phyloP scores from a whole-genome alignment of 2,329 filamentous ascomycete species.

The Phialophora macrospora region DNA sequence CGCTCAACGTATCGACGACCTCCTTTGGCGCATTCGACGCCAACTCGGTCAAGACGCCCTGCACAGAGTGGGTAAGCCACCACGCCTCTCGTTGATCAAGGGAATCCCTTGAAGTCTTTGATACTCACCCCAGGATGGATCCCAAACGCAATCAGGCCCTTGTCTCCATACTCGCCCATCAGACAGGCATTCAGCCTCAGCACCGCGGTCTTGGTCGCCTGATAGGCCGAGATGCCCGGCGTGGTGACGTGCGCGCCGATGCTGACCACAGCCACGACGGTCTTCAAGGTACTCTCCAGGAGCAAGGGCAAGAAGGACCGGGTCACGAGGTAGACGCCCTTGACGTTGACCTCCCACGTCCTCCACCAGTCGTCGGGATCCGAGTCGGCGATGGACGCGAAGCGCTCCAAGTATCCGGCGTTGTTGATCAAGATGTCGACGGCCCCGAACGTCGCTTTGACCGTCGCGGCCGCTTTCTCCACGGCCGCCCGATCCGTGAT shows the following conservation, averaged over 20 bases:
- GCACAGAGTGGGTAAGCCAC: too few relatives aligned
- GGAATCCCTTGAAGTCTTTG: neutral
- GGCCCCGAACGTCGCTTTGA: slow-evolving; percentile 9
- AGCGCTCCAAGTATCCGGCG: slow-evolving; percentile 1
- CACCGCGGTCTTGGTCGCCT: slow-evolving; percentile 52
- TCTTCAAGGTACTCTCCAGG: slow-evolving; percentile 40
- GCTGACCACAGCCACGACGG: slow-evolving; percentile 48
- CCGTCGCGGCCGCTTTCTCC: slow-evolving; percentile 3
- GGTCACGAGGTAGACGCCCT: slow-evolving; percentile 35
- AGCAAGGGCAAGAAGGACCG: slow-evolving; percentile 42
- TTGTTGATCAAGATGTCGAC: slow-evolving; percentile 20
- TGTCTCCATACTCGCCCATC: slow-evolving; percentile 50
- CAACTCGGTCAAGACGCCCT: slow-evolving; percentile 1
- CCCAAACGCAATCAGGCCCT: slow-evolving; percentile 34
- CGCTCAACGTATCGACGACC: slow-evolving; percentile 17
- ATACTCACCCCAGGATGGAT: slow-evolving; percentile 31
- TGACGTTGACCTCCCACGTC: slow-evolving; percentile 26
- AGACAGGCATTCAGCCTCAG: slow-evolving; percentile 56
- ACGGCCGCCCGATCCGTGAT: slow-evolving; percentile 8
- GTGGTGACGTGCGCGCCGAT: slow-evolving; percentile 46
- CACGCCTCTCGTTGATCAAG: neutral
- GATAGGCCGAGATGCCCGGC: slow-evolving; percentile 52
- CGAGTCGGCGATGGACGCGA: neutral
- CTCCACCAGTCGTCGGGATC: slow-evolving; percentile 18
- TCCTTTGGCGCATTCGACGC: slow-evolving; percentile 11